Evolutionary conservation across 139 green algal genomes (phyloP).

Genomic region (Micractinium sp.): DNA sequence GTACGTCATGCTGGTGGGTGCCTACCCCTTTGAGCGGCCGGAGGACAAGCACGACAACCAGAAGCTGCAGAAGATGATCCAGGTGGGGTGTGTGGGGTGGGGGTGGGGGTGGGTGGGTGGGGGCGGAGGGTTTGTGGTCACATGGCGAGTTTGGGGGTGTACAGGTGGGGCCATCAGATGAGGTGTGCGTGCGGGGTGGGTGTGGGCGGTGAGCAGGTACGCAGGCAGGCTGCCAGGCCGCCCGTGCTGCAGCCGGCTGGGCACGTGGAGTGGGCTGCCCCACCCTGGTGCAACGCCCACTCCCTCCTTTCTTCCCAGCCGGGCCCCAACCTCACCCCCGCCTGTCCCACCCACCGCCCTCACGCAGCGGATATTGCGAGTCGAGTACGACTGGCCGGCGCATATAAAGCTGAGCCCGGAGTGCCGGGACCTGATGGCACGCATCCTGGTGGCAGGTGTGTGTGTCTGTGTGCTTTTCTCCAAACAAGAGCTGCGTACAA

Average conservation of each 20-base stretch:
- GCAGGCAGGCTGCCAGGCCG: no score
- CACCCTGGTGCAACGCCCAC: no score
- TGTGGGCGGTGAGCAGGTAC: no score
- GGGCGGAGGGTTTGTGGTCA: no score
- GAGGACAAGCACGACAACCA: conserved; percentile 83
- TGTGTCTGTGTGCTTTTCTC: neutral
- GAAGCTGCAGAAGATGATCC: conserved; percentile 85
- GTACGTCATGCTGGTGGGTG: conserved; percentile 95
- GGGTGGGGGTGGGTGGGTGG: no score
- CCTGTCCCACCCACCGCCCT: neutral
- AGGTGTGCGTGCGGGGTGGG: no score
- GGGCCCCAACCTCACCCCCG: neutral
- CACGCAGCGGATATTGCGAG: conserved; percentile 80
- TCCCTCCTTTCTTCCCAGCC: no score
- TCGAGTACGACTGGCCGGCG: conserved; percentile 82
- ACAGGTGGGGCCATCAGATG: no score
- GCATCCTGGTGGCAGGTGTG: conserved; percentile 64
- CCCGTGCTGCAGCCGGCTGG: no score
- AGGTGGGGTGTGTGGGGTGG: conserved; percentile 46
- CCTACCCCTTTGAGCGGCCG: conserved; percentile 97
- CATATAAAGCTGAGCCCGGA: conserved; percentile 68
- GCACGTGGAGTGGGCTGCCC: no score
- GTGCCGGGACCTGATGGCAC: conserved; percentile 74
- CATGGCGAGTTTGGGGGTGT: no score
- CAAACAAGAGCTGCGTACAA: no score